These are phyloP conservation scores for Colletotrichum destructivum DNA, from an alignment of 2,329 filamentous ascomycete species.

Conservation along the genomic window DNA sequence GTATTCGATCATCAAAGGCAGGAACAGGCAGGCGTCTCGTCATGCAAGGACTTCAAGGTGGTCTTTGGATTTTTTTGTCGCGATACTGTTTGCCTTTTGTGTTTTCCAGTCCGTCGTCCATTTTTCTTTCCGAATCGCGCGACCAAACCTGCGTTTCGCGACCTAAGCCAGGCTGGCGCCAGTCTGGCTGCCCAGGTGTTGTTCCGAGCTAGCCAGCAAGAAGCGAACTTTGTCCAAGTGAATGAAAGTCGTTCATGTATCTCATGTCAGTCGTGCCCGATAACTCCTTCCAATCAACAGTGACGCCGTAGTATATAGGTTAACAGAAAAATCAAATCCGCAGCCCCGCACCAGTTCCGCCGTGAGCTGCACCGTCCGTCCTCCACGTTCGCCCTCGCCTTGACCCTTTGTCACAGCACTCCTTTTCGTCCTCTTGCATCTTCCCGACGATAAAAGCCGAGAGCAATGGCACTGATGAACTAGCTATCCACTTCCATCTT, in stretches of 20 bases:
- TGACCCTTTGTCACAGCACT: background rate
- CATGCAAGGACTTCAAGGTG: slow-evolving; percentile 1
- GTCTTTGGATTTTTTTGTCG: slow-evolving; percentile 10
- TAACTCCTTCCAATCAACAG: slow-evolving; percentile 30
- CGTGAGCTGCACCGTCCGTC: slow-evolving; percentile 7
- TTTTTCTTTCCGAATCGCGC: background rate
- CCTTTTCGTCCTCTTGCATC: background rate
- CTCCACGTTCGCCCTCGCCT: background rate
- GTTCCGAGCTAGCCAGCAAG: slow-evolving; percentile 23
- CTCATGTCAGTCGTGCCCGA: slow-evolving; percentile 40
- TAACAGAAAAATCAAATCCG: slow-evolving; percentile 21
- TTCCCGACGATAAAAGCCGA: background rate
- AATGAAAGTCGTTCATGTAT: slow-evolving; percentile 38
- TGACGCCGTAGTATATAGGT: slow-evolving; percentile 37
- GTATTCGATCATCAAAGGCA: background rate
- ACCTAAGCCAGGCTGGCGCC: background rate
- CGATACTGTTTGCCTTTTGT: slow-evolving; percentile 9
- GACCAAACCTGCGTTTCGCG: background rate
- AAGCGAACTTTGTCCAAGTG: slow-evolving; percentile 25
- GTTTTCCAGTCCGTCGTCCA: background rate
- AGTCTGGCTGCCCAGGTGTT: background rate
- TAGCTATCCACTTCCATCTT: slow-evolving; percentile 37
- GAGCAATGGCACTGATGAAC: background rate
- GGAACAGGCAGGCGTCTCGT: background rate
- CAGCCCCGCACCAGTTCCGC: slow-evolving; percentile 26